A percentile compares a stretch with the other conserved stretches of the same genome.
Evolutionary conservation across 768 basidiomycete genomes (phyloP).

Genomic region (Nidula microcarpa): DNA sequence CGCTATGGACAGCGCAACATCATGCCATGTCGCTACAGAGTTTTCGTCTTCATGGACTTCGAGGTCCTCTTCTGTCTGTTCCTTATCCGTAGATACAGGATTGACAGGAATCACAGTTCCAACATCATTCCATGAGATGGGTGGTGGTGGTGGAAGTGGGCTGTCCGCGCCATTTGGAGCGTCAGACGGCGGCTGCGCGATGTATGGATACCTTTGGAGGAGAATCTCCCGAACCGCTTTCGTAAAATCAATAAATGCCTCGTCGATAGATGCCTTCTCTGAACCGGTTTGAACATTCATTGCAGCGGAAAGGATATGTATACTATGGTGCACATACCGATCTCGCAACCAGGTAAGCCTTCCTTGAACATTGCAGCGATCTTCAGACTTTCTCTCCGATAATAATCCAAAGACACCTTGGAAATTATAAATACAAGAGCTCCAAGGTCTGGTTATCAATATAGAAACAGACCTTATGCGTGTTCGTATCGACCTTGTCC

Average conservation of each 20-base stretch:
- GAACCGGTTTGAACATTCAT: neutral
- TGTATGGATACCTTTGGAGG: conserved; percentile 71
- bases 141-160: conserved; percentile 70
- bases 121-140: conserved; percentile 54
- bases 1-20: conserved; percentile 84
- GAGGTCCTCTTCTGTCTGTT: neutral
- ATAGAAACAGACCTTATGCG: conserved; percentile 73
- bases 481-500: conserved; percentile 83
- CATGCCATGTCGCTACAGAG: conserved; percentile 74
- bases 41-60: neutral
- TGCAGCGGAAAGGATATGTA: neutral
- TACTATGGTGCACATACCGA: conserved; percentile 45
- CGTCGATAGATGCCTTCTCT: conserved; percentile 99
- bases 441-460: neutral
- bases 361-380: conserved; percentile 83
- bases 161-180: conserved; percentile 73
- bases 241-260: conserved; percentile 93
- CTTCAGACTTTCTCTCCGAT: conserved; percentile 86
- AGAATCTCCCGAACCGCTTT: conserved; percentile 73
- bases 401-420: conserved; percentile 92
- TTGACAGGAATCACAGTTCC: conserved; percentile 63
- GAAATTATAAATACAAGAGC: neutral
- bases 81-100: conserved; percentile 12
- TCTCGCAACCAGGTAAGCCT: conserved; percentile 71
- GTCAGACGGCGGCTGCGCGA: conserved; percentile 70